Percentiles rank a stretch among this genome's conserved stretches.
These are phyloP conservation scores for Rhytidiadelphus loreus DNA, from an alignment of 225 moss, liverwort and hornwort genomes.

Conservation along the genomic window DNA sequence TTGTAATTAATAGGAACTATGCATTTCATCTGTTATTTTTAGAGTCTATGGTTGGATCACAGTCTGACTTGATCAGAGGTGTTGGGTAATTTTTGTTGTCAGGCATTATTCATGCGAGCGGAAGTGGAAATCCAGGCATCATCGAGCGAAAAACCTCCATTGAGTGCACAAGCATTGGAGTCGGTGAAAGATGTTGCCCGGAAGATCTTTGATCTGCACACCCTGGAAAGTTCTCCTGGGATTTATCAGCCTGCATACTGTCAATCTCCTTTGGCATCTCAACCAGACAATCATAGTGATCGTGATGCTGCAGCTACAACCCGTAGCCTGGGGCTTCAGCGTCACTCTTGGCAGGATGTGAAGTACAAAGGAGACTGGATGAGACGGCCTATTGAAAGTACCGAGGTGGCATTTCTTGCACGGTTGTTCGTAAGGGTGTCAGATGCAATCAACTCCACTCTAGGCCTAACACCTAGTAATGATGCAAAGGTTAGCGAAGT, in stretches of 20 bases:
- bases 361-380: slow-evolving; percentile 63
- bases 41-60: neutral
- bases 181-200: slow-evolving; percentile 48
- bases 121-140: slow-evolving; percentile 50
- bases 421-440: slow-evolving; percentile 39
- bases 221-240: slow-evolving; percentile 8
- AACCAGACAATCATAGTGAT: slow-evolving; percentile 10
- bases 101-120: slow-evolving; percentile 55
- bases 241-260: slow-evolving; percentile 20
- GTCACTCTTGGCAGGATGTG: slow-evolving; percentile 64
- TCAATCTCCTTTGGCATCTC: slow-evolving; percentile 21
- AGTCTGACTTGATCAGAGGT: neutral
- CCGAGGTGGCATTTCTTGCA: slow-evolving; percentile 42
- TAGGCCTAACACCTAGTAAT: slow-evolving; percentile 24
- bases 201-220: slow-evolving; percentile 35
- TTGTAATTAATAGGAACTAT: neutral
- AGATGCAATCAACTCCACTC: slow-evolving; percentile 28
- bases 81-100: neutral
- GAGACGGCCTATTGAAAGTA: slow-evolving; percentile 58
- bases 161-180: slow-evolving; percentile 45
- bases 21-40: neutral
- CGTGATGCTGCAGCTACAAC: neutral
- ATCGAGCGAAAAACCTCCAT: slow-evolving; percentile 36
- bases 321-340: slow-evolving; percentile 41
- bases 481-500: slow-evolving; percentile 7